phyloP scores from a whole-genome alignment of 2,329 filamentous ascomycete species.

The Neurospora sp. region DNA sequence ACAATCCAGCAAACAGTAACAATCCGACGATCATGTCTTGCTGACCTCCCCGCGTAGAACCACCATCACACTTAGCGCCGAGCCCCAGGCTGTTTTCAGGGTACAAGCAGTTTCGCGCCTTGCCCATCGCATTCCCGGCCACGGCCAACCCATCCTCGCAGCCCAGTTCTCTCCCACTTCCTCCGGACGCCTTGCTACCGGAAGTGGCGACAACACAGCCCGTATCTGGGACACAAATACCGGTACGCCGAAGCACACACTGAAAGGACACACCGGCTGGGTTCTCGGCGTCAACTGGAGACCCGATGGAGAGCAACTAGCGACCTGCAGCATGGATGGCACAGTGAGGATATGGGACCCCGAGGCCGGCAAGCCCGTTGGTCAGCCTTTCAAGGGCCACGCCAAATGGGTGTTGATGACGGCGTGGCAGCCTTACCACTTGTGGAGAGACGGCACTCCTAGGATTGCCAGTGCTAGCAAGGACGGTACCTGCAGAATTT shows the following conservation, averaged over 20 bases:
- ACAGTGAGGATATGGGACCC: conserved; percentile 85
- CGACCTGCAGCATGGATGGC: conserved; percentile 89
- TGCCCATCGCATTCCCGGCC: conserved; percentile 78
- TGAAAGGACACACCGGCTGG: conserved; percentile 84
- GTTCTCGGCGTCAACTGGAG: conserved; percentile 82
- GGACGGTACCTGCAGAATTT: conserved; percentile 79
- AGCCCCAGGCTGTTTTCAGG: conserved; percentile 85
- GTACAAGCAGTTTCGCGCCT: conserved; percentile 88
- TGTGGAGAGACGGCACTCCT: conserved; percentile 63
- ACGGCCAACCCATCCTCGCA: conserved; percentile 82
- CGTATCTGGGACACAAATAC: conserved; percentile 93
- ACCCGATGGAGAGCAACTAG: conserved; percentile 69
- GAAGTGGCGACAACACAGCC: conserved; percentile 83
- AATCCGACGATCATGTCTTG: background rate
- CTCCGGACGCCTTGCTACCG: conserved; percentile 72
- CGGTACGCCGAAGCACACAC: conserved; percentile 74
- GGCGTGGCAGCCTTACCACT: conserved; percentile 88
- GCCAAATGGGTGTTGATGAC: conserved; percentile 81
- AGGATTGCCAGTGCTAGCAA: conserved; percentile 81
- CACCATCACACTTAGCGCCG: conserved; percentile 41
- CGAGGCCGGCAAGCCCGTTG: conserved; percentile 63
- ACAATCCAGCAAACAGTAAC: conserved; percentile 26
- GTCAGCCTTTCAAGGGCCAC: conserved; percentile 70
- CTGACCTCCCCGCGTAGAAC: conserved; percentile 7
- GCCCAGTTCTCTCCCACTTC: conserved; percentile 75